phyloP scores from a whole-genome alignment of 345 rosid species.

The Stellera chamaejasme region DNA sequence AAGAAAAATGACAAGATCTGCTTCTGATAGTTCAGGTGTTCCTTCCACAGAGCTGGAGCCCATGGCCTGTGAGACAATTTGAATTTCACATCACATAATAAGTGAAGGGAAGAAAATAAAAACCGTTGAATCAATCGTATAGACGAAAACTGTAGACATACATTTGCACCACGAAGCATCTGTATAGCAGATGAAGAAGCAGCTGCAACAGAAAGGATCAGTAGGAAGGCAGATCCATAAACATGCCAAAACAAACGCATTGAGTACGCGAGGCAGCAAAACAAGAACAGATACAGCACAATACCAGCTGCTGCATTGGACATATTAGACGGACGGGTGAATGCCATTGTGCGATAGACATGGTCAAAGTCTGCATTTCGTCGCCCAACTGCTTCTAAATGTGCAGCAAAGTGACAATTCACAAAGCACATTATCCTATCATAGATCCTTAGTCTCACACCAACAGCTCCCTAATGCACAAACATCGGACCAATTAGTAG shows the following conservation, averaged over 20 bases:
- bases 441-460: conserved; percentile 62
- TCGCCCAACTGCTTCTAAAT: conserved; percentile 66
- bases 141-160: conserved; percentile 23
- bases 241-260: conserved; percentile 54
- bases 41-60: conserved; percentile 34
- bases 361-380: conserved; percentile 83
- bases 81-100: conserved; percentile 5
- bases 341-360: conserved; percentile 59
- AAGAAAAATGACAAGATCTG: conserved; percentile 72
- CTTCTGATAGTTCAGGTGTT: conserved; percentile 67
- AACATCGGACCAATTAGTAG: conserved; percentile 4
- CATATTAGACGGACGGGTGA: conserved; percentile 42
- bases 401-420: conserved; percentile 85
- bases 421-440: conserved; percentile 77
- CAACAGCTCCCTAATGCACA: conserved; percentile 67
- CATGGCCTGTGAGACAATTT: conserved; percentile 31
- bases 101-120: conserved; percentile 2
- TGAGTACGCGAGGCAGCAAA: conserved; percentile 54
- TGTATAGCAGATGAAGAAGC: conserved; percentile 54
- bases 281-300: conserved; percentile 48
- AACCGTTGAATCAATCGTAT: conserved; percentile 9
- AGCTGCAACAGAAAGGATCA: conserved; percentile 79
- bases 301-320: conserved; percentile 58
- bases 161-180: conserved; percentile 49
- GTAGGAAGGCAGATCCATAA: conserved; percentile 72